phyloP scores from a whole-genome alignment of 805 yeast species.

The Blastobotrys americana region DNA sequence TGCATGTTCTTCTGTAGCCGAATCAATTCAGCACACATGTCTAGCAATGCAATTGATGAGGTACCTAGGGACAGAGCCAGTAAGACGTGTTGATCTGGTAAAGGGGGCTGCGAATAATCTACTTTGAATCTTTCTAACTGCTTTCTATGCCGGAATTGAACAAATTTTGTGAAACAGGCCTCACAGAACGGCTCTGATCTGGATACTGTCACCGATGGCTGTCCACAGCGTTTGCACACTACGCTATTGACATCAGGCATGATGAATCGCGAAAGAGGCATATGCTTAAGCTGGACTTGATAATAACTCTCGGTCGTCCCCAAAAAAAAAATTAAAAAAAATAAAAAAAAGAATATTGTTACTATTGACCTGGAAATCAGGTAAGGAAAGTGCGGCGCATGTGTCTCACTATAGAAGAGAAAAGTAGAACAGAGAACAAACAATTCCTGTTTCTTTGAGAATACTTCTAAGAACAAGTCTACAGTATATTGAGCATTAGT shows the following conservation, averaged over 20 bases:
- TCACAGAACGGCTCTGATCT: conserved; percentile 62
- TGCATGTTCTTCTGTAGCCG: conserved; percentile 56
- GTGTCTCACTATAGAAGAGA: too few relatives aligned
- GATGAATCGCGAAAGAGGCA: not conserved
- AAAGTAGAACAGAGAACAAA: too few relatives aligned
- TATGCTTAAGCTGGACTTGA: too few relatives aligned
- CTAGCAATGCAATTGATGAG: conserved; percentile 62
- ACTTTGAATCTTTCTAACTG: conserved; percentile 76
- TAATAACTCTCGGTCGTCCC: not conserved
- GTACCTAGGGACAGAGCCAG: conserved; percentile 61
- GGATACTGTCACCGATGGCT: conserved; percentile 38
- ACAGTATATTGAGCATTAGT: too few relatives aligned
- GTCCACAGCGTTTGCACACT: conserved; percentile 52
- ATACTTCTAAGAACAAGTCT: too few relatives aligned
- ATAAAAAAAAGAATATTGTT: conserved; percentile 1
- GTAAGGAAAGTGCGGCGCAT: too few relatives aligned
- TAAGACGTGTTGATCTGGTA: conserved; percentile 40
- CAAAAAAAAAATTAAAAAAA: conserved; percentile 1
- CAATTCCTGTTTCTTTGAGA: too few relatives aligned
- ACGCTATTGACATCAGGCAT: not conserved
- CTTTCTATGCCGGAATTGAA: conserved; percentile 73
- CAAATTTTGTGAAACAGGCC: conserved; percentile 61
- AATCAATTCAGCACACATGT: conserved; percentile 53
- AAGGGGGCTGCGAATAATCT: conserved; percentile 45
- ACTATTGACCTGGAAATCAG: too few relatives aligned